Evolutionary conservation across 2,329 filamentous ascomycete genomes (phyloP).

Genomic region (Boeremia lycopersici): DNA sequence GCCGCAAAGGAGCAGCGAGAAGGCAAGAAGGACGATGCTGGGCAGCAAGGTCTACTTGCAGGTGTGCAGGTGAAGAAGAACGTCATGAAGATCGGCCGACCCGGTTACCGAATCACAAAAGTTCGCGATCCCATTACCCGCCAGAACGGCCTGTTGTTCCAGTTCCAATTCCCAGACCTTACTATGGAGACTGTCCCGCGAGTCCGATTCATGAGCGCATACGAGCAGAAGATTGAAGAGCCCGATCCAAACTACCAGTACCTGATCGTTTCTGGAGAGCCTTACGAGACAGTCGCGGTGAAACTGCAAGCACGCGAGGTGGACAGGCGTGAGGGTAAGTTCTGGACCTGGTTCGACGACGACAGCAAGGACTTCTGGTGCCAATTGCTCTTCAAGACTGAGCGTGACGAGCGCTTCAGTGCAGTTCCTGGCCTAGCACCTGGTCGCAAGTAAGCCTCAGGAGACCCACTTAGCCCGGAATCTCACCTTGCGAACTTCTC

Average conservation of each 20-base stretch:
- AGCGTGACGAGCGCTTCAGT: slow-evolving; percentile 87
- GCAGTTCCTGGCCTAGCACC: slow-evolving; percentile 69
- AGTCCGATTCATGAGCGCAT: slow-evolving; percentile 97
- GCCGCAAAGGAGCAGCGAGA: slow-evolving; percentile 96
- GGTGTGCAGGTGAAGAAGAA: slow-evolving; percentile 72
- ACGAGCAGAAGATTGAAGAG: slow-evolving; percentile 93
- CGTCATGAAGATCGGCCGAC: slow-evolving; percentile 90
- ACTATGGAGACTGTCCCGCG: slow-evolving; percentile 75
- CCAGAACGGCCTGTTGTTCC: slow-evolving; percentile 91
- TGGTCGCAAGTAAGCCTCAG: slow-evolving; percentile 40
- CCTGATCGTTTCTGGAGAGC: slow-evolving; percentile 90
- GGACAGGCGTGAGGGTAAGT: slow-evolving; percentile 83
- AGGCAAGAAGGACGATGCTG: slow-evolving; percentile 71
- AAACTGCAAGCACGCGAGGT: slow-evolving; percentile 94
- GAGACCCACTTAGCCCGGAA: not conserved
- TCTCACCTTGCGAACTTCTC: no score
- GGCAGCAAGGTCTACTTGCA: slow-evolving; percentile 78
- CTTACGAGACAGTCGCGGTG: slow-evolving; percentile 96
- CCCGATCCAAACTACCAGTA: slow-evolving; percentile 94
- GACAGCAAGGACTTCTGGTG: slow-evolving; percentile 98
- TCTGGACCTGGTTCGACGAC: slow-evolving; percentile 94
- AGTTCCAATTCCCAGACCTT: slow-evolving; percentile 94
- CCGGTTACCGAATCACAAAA: slow-evolving; percentile 98
- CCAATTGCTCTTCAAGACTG: slow-evolving; percentile 97
- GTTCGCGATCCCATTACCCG: slow-evolving; percentile 85